These are phyloP conservation scores for Mortierella hygrophila DNA, from an alignment of 192 early-diverging fungal species.

Conservation along the genomic window DNA sequence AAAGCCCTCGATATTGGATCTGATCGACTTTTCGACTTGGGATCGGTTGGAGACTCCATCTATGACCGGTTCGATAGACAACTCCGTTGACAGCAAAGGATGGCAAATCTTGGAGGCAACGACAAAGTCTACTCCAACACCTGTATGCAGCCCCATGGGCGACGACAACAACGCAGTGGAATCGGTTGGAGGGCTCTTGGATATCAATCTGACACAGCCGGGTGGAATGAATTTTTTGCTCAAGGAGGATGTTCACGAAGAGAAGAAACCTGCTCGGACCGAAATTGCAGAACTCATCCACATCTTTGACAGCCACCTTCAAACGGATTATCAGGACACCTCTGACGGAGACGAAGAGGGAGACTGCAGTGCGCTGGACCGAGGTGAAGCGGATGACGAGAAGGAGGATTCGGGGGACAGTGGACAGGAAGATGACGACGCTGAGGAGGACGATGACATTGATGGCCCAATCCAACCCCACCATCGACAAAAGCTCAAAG, in stretches of 20 bases:
- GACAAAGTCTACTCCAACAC: not conserved
- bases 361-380: not conserved
- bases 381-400: not conserved
- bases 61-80: not conserved
- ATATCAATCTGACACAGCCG: not conserved
- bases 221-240: not conserved
- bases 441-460: not conserved
- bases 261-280: not conserved
- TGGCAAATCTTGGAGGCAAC: not conserved
- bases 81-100: not conserved
- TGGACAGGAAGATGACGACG: not conserved
- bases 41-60: not conserved
- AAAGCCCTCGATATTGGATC: not conserved
- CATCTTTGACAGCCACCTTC: conserved; percentile 3
- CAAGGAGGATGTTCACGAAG: not conserved
- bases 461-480: not conserved
- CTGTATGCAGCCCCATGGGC: not conserved
- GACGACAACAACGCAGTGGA: not conserved
- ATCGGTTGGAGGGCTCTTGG: too few species aligned
- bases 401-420: not conserved
- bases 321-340: not conserved
- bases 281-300: not conserved
- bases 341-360: not conserved
- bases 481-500: conserved; percentile 27
- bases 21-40: not conserved